Conservation (phyloP, 805 yeast species). For the Monosporozyma siamensis region DNA sequence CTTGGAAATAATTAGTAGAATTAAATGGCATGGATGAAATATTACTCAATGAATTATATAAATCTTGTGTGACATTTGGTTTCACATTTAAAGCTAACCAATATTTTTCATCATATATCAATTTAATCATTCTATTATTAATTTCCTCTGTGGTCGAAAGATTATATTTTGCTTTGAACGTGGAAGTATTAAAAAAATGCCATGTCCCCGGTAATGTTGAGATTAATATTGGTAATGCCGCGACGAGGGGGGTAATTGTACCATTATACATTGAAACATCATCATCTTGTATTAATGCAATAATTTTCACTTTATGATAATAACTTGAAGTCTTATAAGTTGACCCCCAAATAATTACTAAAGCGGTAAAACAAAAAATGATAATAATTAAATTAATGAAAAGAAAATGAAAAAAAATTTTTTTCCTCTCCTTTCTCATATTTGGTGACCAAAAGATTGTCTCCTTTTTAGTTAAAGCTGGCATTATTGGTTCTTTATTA, state of each 20-base stretch:
- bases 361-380: conserved; percentile 15
- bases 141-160: conserved; percentile 8
- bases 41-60: conserved; percentile 20
- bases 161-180: conserved; percentile 15
- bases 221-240: neutral
- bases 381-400: conserved; percentile 12
- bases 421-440: conserved; percentile 6
- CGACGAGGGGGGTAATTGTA: neutral
- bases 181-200: conserved; percentile 21
- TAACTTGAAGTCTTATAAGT: conserved; percentile 21
- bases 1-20: conserved; percentile 26
- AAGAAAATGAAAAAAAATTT: conserved; percentile 5
- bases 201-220: conserved; percentile 19
- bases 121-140: conserved; percentile 32
- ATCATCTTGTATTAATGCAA: conserved; percentile 30
- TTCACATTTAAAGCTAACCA: conserved; percentile 55
- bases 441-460: conserved; percentile 8
- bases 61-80: conserved; percentile 36
- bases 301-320: conserved; percentile 17
- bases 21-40: conserved; percentile 14
- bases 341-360: conserved; percentile 32
- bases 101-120: conserved; percentile 45
- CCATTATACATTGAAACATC: neutral
- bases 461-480: neutral
- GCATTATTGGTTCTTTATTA: neutral